Conservation (phyloP, 1,139 yeast genomes). For the Candida mesenterica region DNA sequence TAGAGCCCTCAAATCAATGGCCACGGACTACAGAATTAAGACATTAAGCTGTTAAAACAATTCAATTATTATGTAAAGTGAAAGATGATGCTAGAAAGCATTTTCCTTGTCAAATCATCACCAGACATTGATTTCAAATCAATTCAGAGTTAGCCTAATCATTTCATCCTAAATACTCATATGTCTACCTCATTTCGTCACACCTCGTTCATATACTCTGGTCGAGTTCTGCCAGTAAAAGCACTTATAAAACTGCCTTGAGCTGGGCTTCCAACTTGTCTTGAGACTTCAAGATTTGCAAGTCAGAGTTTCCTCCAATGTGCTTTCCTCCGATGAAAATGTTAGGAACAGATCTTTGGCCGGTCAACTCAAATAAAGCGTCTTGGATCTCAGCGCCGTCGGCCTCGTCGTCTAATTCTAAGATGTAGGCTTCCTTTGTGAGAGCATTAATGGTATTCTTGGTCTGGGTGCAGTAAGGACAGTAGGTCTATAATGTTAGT, state of each 20-base stretch:
- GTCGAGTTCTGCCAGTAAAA: too few relatives aligned
- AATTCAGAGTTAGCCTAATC: too few relatives aligned
- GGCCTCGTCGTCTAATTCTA: slow-evolving; percentile 57
- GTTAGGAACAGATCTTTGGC: slow-evolving; percentile 93
- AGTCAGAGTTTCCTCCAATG: slow-evolving; percentile 91
- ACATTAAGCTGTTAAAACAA: too few relatives aligned
- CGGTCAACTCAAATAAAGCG: slow-evolving; percentile 72
- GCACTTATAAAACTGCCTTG: slow-evolving; percentile 25
- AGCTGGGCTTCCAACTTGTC: slow-evolving; percentile 25
- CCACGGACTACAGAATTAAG: too few relatives aligned
- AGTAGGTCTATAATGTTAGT: slow-evolving; percentile 34
- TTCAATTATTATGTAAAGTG: too few relatives aligned
- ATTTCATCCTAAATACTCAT: too few relatives aligned
- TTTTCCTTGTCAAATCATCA: too few relatives aligned
- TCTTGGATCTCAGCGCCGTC: slow-evolving; percentile 64
- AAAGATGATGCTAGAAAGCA: too few relatives aligned
- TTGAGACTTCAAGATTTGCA: slow-evolving; percentile 54
- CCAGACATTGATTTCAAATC: not conserved
- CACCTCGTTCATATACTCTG: too few relatives aligned
- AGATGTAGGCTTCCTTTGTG: slow-evolving; percentile 53
- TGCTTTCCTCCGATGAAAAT: slow-evolving; percentile 86
- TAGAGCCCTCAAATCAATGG: too few relatives aligned
- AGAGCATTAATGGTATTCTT: slow-evolving; percentile 55
- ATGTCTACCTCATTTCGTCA: too few relatives aligned
- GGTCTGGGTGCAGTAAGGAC: slow-evolving; percentile 73